Evolutionary conservation across 129 eudicot species (phyloP), one percentile per base, ranked within the genome.

Genomic region (Kitagawia praeruptora): DNA sequence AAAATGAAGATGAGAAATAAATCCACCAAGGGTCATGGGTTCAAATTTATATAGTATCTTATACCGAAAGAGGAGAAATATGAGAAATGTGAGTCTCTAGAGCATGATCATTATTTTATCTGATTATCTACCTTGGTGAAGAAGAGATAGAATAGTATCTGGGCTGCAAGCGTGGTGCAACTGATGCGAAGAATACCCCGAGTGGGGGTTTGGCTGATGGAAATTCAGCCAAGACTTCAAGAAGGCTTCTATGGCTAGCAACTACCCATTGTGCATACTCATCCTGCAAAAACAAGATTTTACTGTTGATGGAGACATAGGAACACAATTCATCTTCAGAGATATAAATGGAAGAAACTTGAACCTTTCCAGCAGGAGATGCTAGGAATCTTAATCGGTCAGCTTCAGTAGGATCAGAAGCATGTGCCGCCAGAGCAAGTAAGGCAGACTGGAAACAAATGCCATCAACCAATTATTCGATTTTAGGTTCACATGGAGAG

Each of bases 281-380:
- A 76, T 87, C 92, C 98, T 93, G 82, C 48, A 83, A 78, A 78
- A 54, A 67, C 44, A 10, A 80, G 31, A 39, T 21, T 45, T 46
- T 44, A 75, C 16, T 46, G 21, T 28, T 16, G 13, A 1, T n/a
- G n/a, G 15, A 9, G 21, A 4, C n/a, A 13, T 12, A 12, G 41
- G 61, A 25, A 45, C 61, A 2, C 4, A 46, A 75, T 14, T 75
- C 75, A 61, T 18, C 51, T 47, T n/a, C 45, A 39, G 56, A 78
- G 41, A 67, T 12, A 67, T 67, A 4, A 67, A 15, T 14, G 16
- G 6, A 77, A 48, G 73, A 19, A 54, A 64, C 28, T 82, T 19
- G 25, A 92, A 93, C 98, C 96, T 93, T 93, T 86, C 98, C 98
- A 83, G 86, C 91, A 71, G 98, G 93, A 23, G 98, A 93, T 69